phyloP scores from a whole-genome alignment of 805 yeast species.

The Myxozyma monticola region DNA sequence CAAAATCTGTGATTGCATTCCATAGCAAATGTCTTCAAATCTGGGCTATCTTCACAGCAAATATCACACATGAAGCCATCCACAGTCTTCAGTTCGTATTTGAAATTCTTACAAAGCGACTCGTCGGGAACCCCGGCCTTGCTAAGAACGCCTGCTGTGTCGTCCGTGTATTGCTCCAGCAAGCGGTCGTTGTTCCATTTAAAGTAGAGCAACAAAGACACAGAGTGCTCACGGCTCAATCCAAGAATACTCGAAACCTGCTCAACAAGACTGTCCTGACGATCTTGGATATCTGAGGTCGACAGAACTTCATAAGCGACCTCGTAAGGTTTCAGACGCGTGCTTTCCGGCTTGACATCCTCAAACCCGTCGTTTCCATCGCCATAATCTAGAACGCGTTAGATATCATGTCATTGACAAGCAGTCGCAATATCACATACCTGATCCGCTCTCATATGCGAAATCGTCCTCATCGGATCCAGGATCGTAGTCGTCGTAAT shows the following conservation, averaged over 20 bases:
- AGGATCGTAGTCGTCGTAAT: too few relatives aligned
- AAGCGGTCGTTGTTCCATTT: constrained; percentile 62
- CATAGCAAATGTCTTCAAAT: constrained; percentile 48
- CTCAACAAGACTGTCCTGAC: constrained; percentile 40
- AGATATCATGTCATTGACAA: too few relatives aligned
- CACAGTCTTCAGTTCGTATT: constrained; percentile 31
- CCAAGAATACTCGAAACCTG: constrained; percentile 44
- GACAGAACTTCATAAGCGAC: constrained; percentile 33
- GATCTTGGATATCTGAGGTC: constrained; percentile 29
- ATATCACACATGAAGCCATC: constrained; percentile 55
- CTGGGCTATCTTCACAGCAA: constrained; percentile 63
- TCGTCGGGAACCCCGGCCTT: constrained; percentile 40
- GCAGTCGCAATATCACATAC: too few relatives aligned
- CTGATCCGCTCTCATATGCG: too few relatives aligned
- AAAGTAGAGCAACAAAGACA: constrained; percentile 49
- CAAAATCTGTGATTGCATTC: constrained; percentile 76
- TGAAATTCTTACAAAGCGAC: constrained; percentile 19
- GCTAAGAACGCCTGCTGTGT: constrained; percentile 41
- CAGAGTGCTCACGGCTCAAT: constrained; percentile 44
- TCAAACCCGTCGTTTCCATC: constrained; percentile 31
- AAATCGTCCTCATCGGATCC: too few relatives aligned
- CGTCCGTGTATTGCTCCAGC: constrained; percentile 55
- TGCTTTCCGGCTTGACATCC: constrained; percentile 31
- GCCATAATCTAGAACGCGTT: constrained; percentile 3
- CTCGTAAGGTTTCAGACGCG: constrained; percentile 31